Conservation (phyloP, 176 grass and related monocot species). For the Ensete glaucum region DNA sequence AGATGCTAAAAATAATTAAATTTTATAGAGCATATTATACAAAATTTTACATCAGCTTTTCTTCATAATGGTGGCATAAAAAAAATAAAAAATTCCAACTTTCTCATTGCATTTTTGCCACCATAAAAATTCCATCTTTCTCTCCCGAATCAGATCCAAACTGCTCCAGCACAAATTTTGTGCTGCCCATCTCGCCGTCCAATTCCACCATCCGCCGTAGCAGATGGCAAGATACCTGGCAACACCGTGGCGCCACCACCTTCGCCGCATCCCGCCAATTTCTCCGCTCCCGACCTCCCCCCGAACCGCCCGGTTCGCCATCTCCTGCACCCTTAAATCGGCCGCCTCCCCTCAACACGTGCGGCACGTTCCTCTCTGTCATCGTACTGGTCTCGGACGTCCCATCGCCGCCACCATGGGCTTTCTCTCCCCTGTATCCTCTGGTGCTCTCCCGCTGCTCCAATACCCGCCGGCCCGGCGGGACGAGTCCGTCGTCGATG, state of each 20-base stretch:
- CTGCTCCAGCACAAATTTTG: too few species aligned
- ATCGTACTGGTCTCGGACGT: not conserved
- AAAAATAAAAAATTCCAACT: too few species aligned
- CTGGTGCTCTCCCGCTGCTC: conserved; percentile 21
- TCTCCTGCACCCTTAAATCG: conserved; percentile 11
- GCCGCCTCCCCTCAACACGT: not conserved
- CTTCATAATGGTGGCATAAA: too few species aligned
- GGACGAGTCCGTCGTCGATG: conserved; percentile 52
- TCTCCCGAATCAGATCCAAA: too few species aligned
- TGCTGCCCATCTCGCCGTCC: too few species aligned
- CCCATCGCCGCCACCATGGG: conserved; percentile 34
- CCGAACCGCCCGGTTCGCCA: not conserved
- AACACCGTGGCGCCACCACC: not conserved
- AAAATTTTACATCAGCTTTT: too few species aligned
- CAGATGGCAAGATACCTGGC: not conserved
- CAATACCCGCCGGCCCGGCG: conserved; percentile 49
- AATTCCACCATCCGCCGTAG: too few species aligned
- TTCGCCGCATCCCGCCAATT: not conserved
- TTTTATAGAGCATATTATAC: too few species aligned
- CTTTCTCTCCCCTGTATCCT: conserved; percentile 25
- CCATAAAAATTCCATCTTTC: too few species aligned
- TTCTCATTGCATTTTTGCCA: too few species aligned
- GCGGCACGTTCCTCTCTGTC: not conserved
- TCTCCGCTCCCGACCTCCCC: too few species aligned
- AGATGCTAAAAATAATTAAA: too few species aligned